A percentile compares a stretch with the other conserved stretches of the same genome.
Evolutionary conservation across 768 basidiomycete genomes (phyloP).

Genomic region (Chalciporus piperatus): DNA sequence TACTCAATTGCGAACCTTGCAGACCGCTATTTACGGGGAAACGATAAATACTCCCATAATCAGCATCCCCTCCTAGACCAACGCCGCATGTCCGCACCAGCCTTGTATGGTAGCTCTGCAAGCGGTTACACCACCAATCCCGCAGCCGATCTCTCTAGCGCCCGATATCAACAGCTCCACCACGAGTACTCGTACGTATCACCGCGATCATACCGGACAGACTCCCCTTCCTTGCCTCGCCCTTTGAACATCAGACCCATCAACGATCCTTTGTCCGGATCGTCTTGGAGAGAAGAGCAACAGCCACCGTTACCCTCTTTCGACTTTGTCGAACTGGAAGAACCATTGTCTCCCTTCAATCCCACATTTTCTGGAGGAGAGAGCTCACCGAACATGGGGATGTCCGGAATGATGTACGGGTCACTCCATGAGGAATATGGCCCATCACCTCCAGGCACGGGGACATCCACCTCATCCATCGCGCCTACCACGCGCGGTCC

Average conservation of each 20-base stretch:
- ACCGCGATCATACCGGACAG: constrained; percentile 36
- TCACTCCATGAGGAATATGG: constrained; percentile 51
- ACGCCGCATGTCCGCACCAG: constrained; percentile 68
- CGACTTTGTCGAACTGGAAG: constrained; percentile 39
- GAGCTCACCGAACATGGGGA: constrained; percentile 33
- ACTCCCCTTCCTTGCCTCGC: constrained; percentile 45
- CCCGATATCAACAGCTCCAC: constrained; percentile 42
- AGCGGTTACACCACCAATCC: constrained; percentile 32
- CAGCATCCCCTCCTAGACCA: constrained; percentile 47
- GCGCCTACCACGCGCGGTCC: constrained; percentile 30
- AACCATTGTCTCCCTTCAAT: constrained; percentile 54
- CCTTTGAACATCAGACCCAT: constrained; percentile 44
- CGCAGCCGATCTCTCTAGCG: constrained; percentile 29
- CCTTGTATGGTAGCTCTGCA: constrained; percentile 46
- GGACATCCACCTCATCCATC: constrained; percentile 55
- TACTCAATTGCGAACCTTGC: constrained; percentile 38
- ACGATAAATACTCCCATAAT: constrained; percentile 35
- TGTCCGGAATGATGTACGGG: constrained; percentile 38
- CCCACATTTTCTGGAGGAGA: constrained; percentile 48
- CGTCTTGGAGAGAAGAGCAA: constrained; percentile 30
- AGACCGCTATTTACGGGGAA: constrained; percentile 41
- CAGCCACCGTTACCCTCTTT: constrained; percentile 33
- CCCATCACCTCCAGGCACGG: constrained; percentile 60
- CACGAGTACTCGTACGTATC: constrained; percentile 36
- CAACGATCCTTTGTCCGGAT: constrained; percentile 38